These are phyloP conservation scores for Vanrija pseudolonga DNA, from an alignment of 1,284 basidiomycete genomes.

Conservation along the genomic window DNA sequence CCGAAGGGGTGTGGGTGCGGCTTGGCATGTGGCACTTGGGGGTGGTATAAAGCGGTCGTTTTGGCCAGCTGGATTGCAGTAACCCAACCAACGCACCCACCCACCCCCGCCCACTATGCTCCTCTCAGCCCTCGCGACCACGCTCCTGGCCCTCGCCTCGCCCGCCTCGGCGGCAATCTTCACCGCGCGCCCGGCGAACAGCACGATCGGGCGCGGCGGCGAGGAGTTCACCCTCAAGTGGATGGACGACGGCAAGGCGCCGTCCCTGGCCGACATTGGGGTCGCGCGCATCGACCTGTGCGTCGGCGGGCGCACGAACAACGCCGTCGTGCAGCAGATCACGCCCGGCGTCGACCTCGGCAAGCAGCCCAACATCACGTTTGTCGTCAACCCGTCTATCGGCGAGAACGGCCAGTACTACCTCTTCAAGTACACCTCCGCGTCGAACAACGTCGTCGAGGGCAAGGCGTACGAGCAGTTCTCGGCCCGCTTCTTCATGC, in stretches of 20 bases:
- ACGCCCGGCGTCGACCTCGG: not conserved
- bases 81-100: too few species aligned
- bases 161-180: not conserved
- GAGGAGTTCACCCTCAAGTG: not conserved
- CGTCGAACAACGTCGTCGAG: not conserved
- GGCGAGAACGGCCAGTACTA: not conserved
- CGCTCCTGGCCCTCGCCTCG: not conserved
- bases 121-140: not conserved
- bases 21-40: too few species aligned
- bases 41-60: too few species aligned
- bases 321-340: not conserved
- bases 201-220: not conserved
- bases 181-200: not conserved
- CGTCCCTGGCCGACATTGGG: not conserved
- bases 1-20: too few species aligned
- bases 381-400: not conserved
- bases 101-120: too few species aligned
- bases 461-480: not conserved
- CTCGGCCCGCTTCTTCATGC: slow-evolving; percentile 2
- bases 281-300: not conserved
- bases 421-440: not conserved
- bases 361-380: not conserved
- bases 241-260: not conserved
- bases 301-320: not conserved
- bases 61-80: too few species aligned